A percentile compares a stretch with the other conserved stretches of the same genome.
Evolutionary conservation across 345 rosid species (phyloP).

Genomic region (Citrus trifoliata): DNA sequence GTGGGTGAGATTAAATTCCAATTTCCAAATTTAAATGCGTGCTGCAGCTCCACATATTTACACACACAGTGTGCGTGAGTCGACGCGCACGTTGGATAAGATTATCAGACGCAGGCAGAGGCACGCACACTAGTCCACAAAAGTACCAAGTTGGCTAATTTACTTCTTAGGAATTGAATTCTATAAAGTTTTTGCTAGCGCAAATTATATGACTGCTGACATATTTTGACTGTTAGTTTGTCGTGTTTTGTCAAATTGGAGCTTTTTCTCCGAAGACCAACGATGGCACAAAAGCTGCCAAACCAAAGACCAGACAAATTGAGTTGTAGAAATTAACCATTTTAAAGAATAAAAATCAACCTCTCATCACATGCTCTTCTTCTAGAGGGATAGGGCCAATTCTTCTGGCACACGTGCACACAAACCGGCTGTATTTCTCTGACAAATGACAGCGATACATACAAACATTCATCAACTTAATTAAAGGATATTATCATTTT

Average conservation of each 20-base stretch:
- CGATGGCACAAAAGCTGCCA: background rate
- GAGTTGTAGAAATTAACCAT: background rate
- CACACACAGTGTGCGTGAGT: too few relatives aligned
- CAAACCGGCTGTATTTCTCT: background rate
- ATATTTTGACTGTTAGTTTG: slow-evolving; percentile 27
- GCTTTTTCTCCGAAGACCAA: background rate
- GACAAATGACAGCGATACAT: background rate
- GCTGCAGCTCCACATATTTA: too few relatives aligned
- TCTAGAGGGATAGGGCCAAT: background rate
- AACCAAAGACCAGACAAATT: background rate
- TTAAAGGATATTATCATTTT: too few relatives aligned
- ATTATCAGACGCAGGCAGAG: too few relatives aligned
- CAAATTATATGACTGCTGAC: background rate
- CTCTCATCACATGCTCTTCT: background rate
- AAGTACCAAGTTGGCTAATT: too few relatives aligned
- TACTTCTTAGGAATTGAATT: too few relatives aligned
- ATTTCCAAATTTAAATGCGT: too few relatives aligned
- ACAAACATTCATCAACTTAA: too few relatives aligned
- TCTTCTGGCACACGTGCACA: background rate
- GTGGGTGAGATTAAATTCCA: too few relatives aligned
- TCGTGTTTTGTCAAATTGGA: background rate
- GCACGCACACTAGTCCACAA: too few relatives aligned
- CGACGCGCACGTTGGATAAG: too few relatives aligned
- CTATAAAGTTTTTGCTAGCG: background rate
- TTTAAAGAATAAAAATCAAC: too few relatives aligned